A percentile compares a stretch with the other conserved stretches of the same genome.
These are phyloP conservation scores for Fraxinus angustifolia DNA, from an alignment of 305 asterid genomes.

Conservation along the genomic window DNA sequence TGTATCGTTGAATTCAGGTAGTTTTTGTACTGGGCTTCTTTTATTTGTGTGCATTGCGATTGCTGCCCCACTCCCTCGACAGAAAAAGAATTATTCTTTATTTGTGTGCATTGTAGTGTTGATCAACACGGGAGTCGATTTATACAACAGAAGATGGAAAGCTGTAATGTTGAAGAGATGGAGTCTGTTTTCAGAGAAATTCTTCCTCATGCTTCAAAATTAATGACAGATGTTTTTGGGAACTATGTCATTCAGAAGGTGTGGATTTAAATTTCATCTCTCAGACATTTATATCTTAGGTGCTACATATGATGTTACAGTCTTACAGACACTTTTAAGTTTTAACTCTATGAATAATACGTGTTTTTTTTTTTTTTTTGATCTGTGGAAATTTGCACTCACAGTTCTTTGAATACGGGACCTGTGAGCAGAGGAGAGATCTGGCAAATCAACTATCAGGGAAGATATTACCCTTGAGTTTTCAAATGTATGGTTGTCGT, in stretches of 20 bases:
- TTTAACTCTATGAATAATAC: not conserved
- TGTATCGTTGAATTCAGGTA: slow-evolving; percentile 82
- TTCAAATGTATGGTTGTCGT: slow-evolving; percentile 93
- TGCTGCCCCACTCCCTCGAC: slow-evolving; percentile 6
- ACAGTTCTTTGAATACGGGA: slow-evolving; percentile 82
- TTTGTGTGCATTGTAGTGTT: slow-evolving; percentile 42
- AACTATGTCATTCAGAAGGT: slow-evolving; percentile 96
- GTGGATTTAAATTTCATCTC: slow-evolving; percentile 15
- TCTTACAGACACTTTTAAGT: not conserved
- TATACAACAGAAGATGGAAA: slow-evolving; percentile 84
- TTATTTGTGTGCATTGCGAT: not conserved
- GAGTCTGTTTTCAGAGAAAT: slow-evolving; percentile 66
- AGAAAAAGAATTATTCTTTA: slow-evolving; percentile 10
- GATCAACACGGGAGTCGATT: slow-evolving; percentile 95
- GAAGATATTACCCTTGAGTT: slow-evolving; percentile 61
- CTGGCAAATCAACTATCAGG: slow-evolving; percentile 63
- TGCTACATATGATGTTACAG: not conserved
- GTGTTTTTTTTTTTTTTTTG: not conserved
- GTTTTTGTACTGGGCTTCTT: not conserved
- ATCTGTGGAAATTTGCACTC: slow-evolving; percentile 23
- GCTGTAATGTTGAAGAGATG: slow-evolving; percentile 68
- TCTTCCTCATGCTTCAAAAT: slow-evolving; percentile 69
- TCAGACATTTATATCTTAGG: not conserved
- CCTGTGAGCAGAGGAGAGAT: slow-evolving; percentile 59
- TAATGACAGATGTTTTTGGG: slow-evolving; percentile 85